Evolutionary conservation across 2,329 filamentous ascomycete species (phyloP).

Genomic region (Gremmenia infestans): DNA sequence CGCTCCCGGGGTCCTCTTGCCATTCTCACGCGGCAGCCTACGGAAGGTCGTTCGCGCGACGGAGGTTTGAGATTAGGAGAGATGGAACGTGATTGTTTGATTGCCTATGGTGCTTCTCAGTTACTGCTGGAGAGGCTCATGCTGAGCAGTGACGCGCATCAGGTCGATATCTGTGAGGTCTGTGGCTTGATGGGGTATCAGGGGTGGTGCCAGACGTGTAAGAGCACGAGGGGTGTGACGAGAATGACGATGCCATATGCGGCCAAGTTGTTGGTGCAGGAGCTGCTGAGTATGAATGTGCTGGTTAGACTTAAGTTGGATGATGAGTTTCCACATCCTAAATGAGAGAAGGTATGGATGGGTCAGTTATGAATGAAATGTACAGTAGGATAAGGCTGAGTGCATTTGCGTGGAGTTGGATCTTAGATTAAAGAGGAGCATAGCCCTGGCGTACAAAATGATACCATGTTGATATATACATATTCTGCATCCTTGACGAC

Average conservation of each 20-base stretch:
- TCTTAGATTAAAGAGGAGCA: conserved; percentile 2
- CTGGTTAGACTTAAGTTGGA: conserved; percentile 83
- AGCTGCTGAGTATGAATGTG: conserved; percentile 98
- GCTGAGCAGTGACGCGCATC: conserved; percentile 85
- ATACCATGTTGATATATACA: background rate
- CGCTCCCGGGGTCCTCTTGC: conserved; percentile 85
- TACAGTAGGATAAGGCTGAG: background rate
- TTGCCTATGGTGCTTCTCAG: conserved; percentile 93
- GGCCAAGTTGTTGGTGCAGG: conserved; percentile 91
- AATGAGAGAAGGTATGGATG: background rate
- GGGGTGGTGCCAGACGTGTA: conserved; percentile 91
- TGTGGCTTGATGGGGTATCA: conserved; percentile 95
- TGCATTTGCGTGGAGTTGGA: background rate
- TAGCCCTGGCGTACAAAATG: conserved; percentile 7
- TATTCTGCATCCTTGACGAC: too few relatives aligned
- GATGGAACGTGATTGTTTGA: conserved; percentile 98
- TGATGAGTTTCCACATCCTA: conserved; percentile 73
- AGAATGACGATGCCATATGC: conserved; percentile 98
- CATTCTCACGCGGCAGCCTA: conserved; percentile 90
- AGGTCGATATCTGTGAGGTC: conserved; percentile 88
- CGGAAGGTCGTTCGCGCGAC: conserved; percentile 87
- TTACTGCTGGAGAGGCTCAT: conserved; percentile 89
- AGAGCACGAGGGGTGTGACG: conserved; percentile 76
- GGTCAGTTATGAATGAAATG: background rate
- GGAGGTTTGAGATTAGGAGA: conserved; percentile 91